A percentile compares a stretch with the other conserved stretches of the same genome.
phyloP scores from a whole-genome alignment of 257 asterid species.

The Rauvolfia tetraphylla region DNA sequence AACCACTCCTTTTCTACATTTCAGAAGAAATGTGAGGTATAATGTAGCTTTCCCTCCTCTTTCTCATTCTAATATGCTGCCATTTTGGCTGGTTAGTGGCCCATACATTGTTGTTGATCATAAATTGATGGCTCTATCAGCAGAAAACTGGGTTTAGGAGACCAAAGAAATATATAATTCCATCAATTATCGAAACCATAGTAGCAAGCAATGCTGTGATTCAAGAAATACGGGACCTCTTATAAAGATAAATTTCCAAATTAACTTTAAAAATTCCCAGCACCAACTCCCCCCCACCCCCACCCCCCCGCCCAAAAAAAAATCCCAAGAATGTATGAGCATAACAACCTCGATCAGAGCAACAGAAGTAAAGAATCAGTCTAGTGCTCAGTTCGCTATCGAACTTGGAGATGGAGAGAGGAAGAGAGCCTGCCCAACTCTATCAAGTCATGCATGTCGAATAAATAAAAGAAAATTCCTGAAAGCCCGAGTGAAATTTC shows the following conservation, averaged over 20 bases:
- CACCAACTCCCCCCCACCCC: too few relatives aligned
- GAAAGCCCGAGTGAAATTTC: too few relatives aligned
- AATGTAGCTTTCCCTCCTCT: neutral
- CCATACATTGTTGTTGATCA: neutral
- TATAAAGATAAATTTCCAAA: too few relatives aligned
- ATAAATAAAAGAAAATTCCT: too few relatives aligned
- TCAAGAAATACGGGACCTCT: too few relatives aligned
- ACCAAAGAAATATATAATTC: neutral
- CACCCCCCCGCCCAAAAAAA: too few relatives aligned
- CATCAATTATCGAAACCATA: neutral
- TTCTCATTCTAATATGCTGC: neutral
- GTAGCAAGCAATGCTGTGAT: neutral
- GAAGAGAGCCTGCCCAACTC: neutral
- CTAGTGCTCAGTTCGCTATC: neutral
- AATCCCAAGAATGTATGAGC: too few relatives aligned
- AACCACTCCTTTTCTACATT: neutral
- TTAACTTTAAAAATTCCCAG: too few relatives aligned
- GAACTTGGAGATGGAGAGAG: neutral
- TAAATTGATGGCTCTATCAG: neutral
- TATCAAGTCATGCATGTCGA: neutral
- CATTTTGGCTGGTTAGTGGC: neutral
- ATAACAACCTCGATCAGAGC: too few relatives aligned
- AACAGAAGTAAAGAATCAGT: neutral
- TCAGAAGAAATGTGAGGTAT: neutral
- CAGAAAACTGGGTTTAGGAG: neutral